Conservation (phyloP, 768 basidiomycete species). For the Cystofilobasidium capitatum region DNA sequence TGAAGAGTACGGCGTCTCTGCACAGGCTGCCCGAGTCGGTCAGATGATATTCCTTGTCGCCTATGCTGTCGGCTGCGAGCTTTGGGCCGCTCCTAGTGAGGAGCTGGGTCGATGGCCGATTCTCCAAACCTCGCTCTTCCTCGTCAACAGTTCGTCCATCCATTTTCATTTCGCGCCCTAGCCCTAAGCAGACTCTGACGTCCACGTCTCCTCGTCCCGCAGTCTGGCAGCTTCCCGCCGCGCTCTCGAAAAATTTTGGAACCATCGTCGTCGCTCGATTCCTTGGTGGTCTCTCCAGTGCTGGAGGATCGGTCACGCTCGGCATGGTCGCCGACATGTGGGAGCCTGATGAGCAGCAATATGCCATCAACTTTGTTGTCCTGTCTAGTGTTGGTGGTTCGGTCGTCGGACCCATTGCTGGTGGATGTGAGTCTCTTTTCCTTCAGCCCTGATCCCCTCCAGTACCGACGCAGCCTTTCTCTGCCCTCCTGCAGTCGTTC, state of each 20-base stretch:
- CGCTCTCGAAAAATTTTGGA: conserved; percentile 34
- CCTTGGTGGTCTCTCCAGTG: conserved; percentile 37
- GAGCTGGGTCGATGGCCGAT: conserved; percentile 35
- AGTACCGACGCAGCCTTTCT: too few relatives aligned
- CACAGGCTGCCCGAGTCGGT: conserved; percentile 34
- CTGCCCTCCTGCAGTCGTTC: too few relatives aligned
- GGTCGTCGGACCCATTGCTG: conserved; percentile 32
- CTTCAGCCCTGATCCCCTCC: conserved; percentile 66
- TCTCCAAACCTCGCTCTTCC: conserved; percentile 32
- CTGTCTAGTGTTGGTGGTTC: conserved; percentile 32
- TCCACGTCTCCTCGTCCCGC: not conserved
- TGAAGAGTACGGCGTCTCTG: conserved; percentile 32
- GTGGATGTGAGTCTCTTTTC: conserved; percentile 49
- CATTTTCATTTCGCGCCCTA: not conserved
- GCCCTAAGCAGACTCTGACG: not conserved
- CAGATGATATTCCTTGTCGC: conserved; percentile 34
- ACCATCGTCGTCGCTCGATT: conserved; percentile 32
- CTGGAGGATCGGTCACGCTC: conserved; percentile 36
- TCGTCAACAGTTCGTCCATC: conserved; percentile 37
- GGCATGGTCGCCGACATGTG: conserved; percentile 38
- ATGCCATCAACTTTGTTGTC: conserved; percentile 35
- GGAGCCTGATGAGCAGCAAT: conserved; percentile 33
- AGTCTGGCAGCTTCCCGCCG: conserved; percentile 36
- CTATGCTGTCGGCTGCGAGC: conserved; percentile 36
- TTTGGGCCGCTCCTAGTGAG: conserved; percentile 34